phyloP scores from a whole-genome alignment of 495 filamentous ascomycete species.

The Entonaema liquescens region DNA sequence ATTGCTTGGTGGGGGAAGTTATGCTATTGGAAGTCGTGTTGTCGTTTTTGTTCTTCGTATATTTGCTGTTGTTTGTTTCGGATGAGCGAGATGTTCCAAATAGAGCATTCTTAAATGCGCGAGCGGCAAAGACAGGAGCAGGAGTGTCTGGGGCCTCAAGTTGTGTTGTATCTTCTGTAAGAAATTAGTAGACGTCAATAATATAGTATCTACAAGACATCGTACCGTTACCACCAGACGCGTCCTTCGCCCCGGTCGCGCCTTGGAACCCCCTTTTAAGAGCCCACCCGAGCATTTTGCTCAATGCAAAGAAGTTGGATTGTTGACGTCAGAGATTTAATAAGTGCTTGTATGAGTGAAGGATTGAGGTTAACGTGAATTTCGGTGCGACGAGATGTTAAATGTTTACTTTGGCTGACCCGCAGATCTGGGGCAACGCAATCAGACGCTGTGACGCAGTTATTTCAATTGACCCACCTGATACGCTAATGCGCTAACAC shows the following conservation, averaged over 20 bases:
- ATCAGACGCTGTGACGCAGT: neutral
- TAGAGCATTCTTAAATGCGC: conserved; percentile 88
- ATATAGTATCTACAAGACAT: conserved; percentile 5
- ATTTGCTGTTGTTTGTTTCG: conserved; percentile 13
- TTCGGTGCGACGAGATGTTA: neutral
- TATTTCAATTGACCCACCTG: neutral
- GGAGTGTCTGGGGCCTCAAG: conserved; percentile 87
- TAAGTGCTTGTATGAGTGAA: neutral
- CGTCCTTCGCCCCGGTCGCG: conserved; percentile 44
- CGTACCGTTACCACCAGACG: conserved; percentile 43
- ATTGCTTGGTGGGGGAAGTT: conserved; percentile 36
- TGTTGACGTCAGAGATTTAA: neutral
- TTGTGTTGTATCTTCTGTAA: conserved; percentile 54
- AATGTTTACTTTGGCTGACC: conserved; percentile 30
- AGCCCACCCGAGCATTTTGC: conserved; percentile 66
- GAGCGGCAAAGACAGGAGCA: conserved; percentile 90
- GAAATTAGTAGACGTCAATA: conserved; percentile 23
- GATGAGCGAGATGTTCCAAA: conserved; percentile 79
- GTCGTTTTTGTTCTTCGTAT: conserved; percentile 11
- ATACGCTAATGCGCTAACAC: conserved; percentile 3
- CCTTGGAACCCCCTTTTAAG: conserved; percentile 52
- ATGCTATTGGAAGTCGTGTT: conserved; percentile 23
- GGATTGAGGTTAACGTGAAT: conserved; percentile 2
- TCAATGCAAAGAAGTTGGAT: conserved; percentile 20
- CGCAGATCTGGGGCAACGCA: conserved; percentile 13